Evolutionary conservation across 2,329 filamentous ascomycete genomes (phyloP), one percentile per base, ranked within the genome.

Genomic region (Paramyrothecium sp.): DNA sequence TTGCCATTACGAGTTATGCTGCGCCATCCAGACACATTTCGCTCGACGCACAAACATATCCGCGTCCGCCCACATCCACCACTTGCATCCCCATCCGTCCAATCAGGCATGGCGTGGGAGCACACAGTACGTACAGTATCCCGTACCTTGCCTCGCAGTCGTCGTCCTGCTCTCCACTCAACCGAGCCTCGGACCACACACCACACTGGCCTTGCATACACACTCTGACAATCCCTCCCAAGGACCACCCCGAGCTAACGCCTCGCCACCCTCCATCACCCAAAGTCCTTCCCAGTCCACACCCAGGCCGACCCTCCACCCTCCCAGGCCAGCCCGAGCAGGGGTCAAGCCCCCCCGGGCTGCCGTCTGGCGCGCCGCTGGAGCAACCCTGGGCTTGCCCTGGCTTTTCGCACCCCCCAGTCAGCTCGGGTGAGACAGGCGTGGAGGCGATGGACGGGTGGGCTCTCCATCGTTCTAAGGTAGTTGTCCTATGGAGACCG

Each of bases 351-450:
- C 38, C 38, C 38, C 38, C 38, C 38, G 38, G 38, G 38, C 38
- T 44, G 38, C 38, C 30, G 50, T 58, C 46, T 26, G 55, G 55
- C 55, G 38, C 38, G 38, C 58, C 61, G 61, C 59, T 61, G 55
- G 59, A 59, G 57, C 58, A 54, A 58, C 61, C 65, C 61, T 62
- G 62, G 58, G 57, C 62, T 59, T 62, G 62, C 62, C 61, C 65
- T 58, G 50, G 57, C 51, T 53, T 30, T 30, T 30, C 26, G 5
- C 22, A 23, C 54, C 38, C 51, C 66, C 65, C 60, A 65, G 78
- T 77, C 77, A 74, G 70, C 72, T 75, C 71, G 76, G 79, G 78
- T 81, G 79, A 83, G 79, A 81, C 78, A 80, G 69, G 73, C 75
- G 75, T 75, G 74, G 73, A 72, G 68, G 69, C 65, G 64, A 64